Percentiles rank a stretch among this genome's conserved stretches.
These are phyloP conservation scores for Stachybotrys echinatus DNA, from an alignment of 2,329 filamentous ascomycete species.

Conservation along the genomic window DNA sequence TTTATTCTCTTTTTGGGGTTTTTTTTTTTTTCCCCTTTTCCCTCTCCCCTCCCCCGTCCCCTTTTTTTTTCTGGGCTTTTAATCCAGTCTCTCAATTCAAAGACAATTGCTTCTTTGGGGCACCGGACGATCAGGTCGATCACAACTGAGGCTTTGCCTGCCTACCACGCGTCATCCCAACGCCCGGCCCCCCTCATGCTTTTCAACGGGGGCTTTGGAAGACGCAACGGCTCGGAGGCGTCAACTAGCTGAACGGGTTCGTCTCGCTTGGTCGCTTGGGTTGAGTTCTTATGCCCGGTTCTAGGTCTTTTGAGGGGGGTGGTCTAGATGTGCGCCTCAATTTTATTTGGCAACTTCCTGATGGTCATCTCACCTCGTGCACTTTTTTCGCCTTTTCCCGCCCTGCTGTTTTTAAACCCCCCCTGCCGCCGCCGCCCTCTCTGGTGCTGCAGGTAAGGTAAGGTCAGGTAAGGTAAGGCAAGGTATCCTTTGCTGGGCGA, in stretches of 20 bases:
- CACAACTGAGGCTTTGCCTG: not conserved
- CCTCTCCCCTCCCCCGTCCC: too few species aligned
- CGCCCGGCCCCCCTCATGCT: not conserved
- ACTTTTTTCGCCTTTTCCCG: not conserved
- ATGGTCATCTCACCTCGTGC: too few species aligned
- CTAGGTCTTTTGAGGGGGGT: not conserved
- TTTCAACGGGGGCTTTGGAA: not conserved
- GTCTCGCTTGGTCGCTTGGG: not conserved
- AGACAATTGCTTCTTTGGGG: not conserved
- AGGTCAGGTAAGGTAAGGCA: too few species aligned
- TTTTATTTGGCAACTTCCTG: not conserved
- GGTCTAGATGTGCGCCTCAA: not conserved
- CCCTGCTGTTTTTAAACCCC: not conserved
- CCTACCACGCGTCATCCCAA: not conserved
- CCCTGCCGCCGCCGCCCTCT: too few species aligned
- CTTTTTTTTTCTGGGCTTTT: too few species aligned
- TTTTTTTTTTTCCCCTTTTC: too few species aligned
- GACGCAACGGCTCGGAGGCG: not conserved
- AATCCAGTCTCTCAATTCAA: too few species aligned
- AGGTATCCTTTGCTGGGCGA: too few species aligned
- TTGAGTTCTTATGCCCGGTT: too few species aligned
- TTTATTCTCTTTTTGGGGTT: too few species aligned
- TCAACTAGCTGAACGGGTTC: not conserved
- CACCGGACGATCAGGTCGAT: not conserved
- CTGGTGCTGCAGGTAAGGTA: too few species aligned